Percentiles rank a stretch among this genome's conserved stretches.
Conservation (phyloP, 148 eudicot species). For the Cornus florida region DNA sequence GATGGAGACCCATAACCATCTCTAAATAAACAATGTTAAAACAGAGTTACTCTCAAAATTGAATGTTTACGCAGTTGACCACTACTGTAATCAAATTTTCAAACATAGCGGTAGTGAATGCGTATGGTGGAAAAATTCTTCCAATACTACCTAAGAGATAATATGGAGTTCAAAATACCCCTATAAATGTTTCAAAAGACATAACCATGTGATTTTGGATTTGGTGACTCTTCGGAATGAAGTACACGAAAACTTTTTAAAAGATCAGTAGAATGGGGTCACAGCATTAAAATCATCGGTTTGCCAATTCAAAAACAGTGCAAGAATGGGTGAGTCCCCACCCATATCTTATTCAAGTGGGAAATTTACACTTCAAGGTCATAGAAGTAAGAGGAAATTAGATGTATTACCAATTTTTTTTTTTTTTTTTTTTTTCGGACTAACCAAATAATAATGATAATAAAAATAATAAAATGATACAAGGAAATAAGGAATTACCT, state of each 20-base stretch:
- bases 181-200: background rate
- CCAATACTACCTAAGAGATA: background rate
- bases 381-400: background rate
- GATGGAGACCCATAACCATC: conserved; percentile 10
- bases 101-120: background rate
- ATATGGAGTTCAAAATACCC: background rate
- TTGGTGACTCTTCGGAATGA: background rate
- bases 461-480: background rate
- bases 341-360: background rate
- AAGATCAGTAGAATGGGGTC: background rate
- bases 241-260: background rate
- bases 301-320: background rate
- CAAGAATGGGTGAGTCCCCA: background rate
- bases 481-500: conserved; percentile 16
- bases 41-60: background rate
- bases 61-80: background rate
- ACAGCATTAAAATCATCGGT: background rate
- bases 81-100: background rate
- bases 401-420: no score
- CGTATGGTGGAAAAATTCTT: background rate
- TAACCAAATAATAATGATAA: background rate
- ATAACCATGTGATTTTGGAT: background rate
- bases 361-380: no score
- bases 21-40: conserved; percentile 6
- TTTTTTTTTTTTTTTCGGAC: no score